Evolutionary conservation across 768 basidiomycete genomes (phyloP).

Genomic region (Collybia mongolica): DNA sequence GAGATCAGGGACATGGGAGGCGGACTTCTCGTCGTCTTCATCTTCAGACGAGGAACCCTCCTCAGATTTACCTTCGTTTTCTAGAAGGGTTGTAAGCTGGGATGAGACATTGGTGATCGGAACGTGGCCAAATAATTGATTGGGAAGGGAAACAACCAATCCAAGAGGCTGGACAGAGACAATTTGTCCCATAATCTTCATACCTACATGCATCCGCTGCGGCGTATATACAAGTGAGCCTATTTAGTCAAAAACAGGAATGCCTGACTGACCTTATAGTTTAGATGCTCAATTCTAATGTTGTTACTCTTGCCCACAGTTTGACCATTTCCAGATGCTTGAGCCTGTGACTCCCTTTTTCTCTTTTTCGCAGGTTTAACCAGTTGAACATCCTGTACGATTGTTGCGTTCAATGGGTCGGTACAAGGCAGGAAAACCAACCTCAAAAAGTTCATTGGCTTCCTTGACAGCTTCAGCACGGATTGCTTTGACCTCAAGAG

Average conservation of each 20-base stretch:
- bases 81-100: slow-evolving; percentile 72
- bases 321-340: slow-evolving; percentile 23
- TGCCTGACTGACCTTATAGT: slow-evolving; percentile 71
- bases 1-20: slow-evolving; percentile 61
- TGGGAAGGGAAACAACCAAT: slow-evolving; percentile 91
- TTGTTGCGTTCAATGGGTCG: slow-evolving; percentile 9
- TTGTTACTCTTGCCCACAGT: slow-evolving; percentile 48
- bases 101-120: slow-evolving; percentile 91
- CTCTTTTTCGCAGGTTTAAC: slow-evolving; percentile 44
- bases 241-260: neutral
- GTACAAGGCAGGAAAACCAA: slow-evolving; percentile 24
- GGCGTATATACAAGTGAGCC: slow-evolving; percentile 5
- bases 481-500: slow-evolving; percentile 84
- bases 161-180: slow-evolving; percentile 85
- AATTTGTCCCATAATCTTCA: slow-evolving; percentile 88
- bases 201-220: slow-evolving; percentile 78
- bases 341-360: slow-evolving; percentile 44
- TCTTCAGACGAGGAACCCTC: slow-evolving; percentile 43
- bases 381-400: slow-evolving; percentile 36
- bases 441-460: slow-evolving; percentile 80
- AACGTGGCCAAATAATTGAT: slow-evolving; percentile 90
- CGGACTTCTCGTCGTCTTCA: slow-evolving; percentile 38
- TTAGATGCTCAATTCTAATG: slow-evolving; percentile 85
- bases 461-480: slow-evolving; percentile 84
- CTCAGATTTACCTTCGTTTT: slow-evolving; percentile 55